These are phyloP conservation scores for Bruguiera sexangula DNA, from an alignment of 345 rosid genomes.

Conservation along the genomic window DNA sequence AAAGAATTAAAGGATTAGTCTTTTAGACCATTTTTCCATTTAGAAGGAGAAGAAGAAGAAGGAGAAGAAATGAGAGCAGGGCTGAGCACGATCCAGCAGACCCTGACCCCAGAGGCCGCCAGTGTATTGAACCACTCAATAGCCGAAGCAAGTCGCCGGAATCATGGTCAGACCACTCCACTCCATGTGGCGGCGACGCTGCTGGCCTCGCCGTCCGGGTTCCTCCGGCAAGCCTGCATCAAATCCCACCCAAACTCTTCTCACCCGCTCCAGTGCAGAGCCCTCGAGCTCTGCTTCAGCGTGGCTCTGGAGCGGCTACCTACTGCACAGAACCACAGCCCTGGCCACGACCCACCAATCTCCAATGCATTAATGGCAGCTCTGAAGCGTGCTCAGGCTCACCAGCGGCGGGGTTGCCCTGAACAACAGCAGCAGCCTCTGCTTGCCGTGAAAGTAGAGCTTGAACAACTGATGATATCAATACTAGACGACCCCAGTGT, in stretches of 20 bases:
- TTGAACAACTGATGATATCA: slow-evolving; percentile 91
- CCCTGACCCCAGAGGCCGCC: slow-evolving; percentile 97
- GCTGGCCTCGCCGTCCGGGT: slow-evolving; percentile 73
- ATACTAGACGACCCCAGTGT: slow-evolving; percentile 98
- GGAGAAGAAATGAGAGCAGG: slow-evolving; percentile 84
- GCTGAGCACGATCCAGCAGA: slow-evolving; percentile 90
- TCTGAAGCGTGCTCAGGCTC: slow-evolving; percentile 94
- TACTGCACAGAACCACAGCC: slow-evolving; percentile 42
- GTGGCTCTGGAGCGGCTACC: slow-evolving; percentile 97
- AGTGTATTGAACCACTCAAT: slow-evolving; percentile 78
- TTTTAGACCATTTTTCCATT: too few relatives aligned
- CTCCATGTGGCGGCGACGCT: slow-evolving; percentile 96
- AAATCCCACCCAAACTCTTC: slow-evolving; percentile 98
- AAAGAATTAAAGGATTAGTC: too few relatives aligned
- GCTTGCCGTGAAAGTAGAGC: slow-evolving; percentile 92
- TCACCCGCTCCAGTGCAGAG: slow-evolving; percentile 98
- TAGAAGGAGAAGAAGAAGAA: background rate
- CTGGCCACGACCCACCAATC: slow-evolving; percentile 71
- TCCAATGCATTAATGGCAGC: slow-evolving; percentile 99
- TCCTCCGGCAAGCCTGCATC: slow-evolving; percentile 92
- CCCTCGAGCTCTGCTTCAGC: slow-evolving; percentile 97
- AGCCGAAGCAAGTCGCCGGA: slow-evolving; percentile 84
- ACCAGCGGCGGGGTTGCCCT: slow-evolving; percentile 96
- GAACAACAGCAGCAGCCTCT: slow-evolving; percentile 98
- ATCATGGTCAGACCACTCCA: slow-evolving; percentile 94